Base-by-base conservation (phyloP, 2,329 filamentous ascomycete species). In the Blastomyces gilchristii region DNA sequence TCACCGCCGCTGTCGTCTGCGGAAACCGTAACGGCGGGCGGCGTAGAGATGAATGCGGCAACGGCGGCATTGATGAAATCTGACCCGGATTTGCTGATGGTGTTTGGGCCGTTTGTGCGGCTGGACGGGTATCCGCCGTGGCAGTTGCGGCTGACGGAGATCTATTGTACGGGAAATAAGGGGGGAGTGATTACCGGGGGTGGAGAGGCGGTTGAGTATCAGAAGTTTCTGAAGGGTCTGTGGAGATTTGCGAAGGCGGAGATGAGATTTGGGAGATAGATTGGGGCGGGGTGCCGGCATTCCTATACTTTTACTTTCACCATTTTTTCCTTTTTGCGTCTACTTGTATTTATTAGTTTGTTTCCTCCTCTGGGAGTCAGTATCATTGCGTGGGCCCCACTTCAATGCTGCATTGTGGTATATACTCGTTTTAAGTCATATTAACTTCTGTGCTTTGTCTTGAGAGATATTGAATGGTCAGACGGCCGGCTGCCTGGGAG, bases 141-240 rank as follows among this genome's bases (percentile, higher is more conserved):
- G 94, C 94, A 97, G 77, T 84, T 97, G 65, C 85, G 94, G 53
- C 79, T 99, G 72, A 97, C 92, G 0, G 94, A 99, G 80, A 97
- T 99, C 63, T 97, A 92, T 73, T 85, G 79, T 73, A 83, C 83
- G 3, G 77, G 78, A 6, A 74, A 77, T 64, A 76, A 73, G 58
- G 74, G 69, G 53, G 74, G 74, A 58, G 71, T 71, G 37, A 66
- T 73, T 47, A 72, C 70, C 28, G 76, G 74, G 0, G 74, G 73
- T 5, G 69, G 70, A 47, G 77, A 77, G 61, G 71, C 74, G 1
- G 92, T 99, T 22, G 91, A 91, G 54, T 99, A 99, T 75, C 92
- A 97, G 72, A 88, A 96, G 39, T 99, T 97, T 75, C 80, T 97
- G 67, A 83, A 87, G 66, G 93, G 88, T 0, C 78, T 99, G 69